phyloP scores from a whole-genome alignment of 2,329 filamentous ascomycete species.

The Cladosporium sp. region DNA sequence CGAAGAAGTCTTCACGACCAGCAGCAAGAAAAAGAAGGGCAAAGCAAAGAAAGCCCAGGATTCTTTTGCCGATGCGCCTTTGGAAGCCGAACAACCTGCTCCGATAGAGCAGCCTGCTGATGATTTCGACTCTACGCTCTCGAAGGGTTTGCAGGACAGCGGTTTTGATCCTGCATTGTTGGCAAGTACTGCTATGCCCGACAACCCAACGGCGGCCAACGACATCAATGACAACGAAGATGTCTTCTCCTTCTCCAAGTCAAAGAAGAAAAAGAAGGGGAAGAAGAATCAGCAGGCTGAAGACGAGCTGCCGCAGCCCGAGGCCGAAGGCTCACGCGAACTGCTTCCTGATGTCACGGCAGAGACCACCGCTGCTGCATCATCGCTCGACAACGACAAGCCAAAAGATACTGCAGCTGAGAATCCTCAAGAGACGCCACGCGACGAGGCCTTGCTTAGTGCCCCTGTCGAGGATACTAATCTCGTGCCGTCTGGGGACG shows the following conservation, averaged over 20 bases:
- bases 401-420: too few relatives aligned
- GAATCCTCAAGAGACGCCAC: too few relatives aligned
- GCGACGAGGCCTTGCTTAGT: neutral
- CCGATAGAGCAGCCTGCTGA: constrained; percentile 14
- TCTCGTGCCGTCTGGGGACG: neutral
- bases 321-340: neutral
- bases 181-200: constrained; percentile 32
- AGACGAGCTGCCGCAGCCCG: neutral
- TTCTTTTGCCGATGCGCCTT: neutral
- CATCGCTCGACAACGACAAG: too few relatives aligned
- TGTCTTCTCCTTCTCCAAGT: constrained; percentile 30
- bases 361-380: too few relatives aligned
- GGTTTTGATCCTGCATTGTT: constrained; percentile 31
- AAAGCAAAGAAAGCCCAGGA: constrained; percentile 8
- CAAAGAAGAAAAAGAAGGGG: constrained; percentile 40
- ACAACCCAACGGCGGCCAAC: constrained; percentile 12
- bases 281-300: neutral
- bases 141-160: constrained; percentile 29
- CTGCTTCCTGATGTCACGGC: too few relatives aligned
- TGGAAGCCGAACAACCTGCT: neutral
- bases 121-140: constrained; percentile 32
- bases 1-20: constrained; percentile 23
- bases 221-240: constrained; percentile 22
- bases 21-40: constrained; percentile 29
- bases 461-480: neutral